These are phyloP conservation scores for Candida oleophila DNA, from an alignment of 805 yeast species.

Conservation along the genomic window DNA sequence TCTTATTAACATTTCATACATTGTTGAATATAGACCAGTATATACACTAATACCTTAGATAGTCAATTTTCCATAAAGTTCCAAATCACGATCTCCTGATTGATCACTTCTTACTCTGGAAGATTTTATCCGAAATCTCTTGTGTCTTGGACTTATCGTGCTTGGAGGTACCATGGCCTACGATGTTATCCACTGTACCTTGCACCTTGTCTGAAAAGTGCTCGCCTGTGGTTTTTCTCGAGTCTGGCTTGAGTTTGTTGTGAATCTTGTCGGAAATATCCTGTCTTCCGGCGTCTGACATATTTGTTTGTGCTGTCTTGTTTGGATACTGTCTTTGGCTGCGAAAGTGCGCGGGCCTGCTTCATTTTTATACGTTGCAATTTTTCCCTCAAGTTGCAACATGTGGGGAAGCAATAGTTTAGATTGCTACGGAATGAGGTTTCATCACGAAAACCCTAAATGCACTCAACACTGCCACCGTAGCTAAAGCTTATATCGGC, in stretches of 20 bases:
- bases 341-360: neutral
- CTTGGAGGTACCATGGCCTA: conserved; percentile 32
- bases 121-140: conserved; percentile 43
- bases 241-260: conserved; percentile 40
- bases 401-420: too few species aligned
- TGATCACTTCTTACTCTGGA: conserved; percentile 25
- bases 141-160: conserved; percentile 39
- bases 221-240: conserved; percentile 37
- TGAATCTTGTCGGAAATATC: conserved; percentile 36
- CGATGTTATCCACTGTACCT: conserved; percentile 33
- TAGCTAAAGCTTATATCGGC: too few species aligned
- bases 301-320: conserved; percentile 12
- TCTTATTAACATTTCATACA: too few species aligned
- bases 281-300: conserved; percentile 46
- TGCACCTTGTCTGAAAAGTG: conserved; percentile 36
- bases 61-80: too few species aligned
- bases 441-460: too few species aligned
- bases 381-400: too few species aligned
- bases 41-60: too few species aligned
- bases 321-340: neutral
- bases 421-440: neutral
- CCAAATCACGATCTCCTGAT: too few species aligned
- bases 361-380: too few species aligned
- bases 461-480: too few species aligned
- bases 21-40: too few species aligned